A percentile compares a stretch with the other conserved stretches of the same genome.
phyloP scores from a whole-genome alignment of 2,329 filamentous ascomycete genomes.

The Venturia oleaginea region DNA sequence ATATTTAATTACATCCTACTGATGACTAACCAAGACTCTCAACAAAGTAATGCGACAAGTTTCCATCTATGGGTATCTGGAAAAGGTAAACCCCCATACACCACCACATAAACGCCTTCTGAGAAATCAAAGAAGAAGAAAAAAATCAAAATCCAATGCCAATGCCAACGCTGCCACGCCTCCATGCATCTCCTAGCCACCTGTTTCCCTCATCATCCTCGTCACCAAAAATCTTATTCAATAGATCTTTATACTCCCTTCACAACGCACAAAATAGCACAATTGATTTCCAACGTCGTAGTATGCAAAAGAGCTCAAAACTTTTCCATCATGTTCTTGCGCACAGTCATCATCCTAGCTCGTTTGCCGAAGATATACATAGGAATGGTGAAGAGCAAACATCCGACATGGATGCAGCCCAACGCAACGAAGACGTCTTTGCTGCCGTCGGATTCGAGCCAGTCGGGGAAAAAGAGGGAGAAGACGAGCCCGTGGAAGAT shows the following conservation, averaged over 20 bases:
- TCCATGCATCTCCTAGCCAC: background rate
- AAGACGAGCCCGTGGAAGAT: conserved; percentile 86
- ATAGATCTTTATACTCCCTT: background rate
- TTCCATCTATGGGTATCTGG: conserved; percentile 2
- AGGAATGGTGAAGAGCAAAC: conserved; percentile 67
- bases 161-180: background rate
- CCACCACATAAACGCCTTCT: background rate
- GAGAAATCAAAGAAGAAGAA: background rate
- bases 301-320: conserved; percentile 28
- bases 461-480: conserved; percentile 75
- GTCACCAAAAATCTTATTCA: background rate
- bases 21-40: background rate
- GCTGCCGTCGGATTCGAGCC: conserved; percentile 67
- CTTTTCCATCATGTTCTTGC: conserved; percentile 78
- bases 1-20: no score
- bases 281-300: background rate
- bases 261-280: background rate
- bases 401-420: conserved; percentile 74
- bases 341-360: conserved; percentile 86
- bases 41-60: background rate
- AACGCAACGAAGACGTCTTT: conserved; percentile 74
- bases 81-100: background rate
- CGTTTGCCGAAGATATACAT: conserved; percentile 94
- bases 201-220: background rate
- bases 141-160: background rate